These are phyloP conservation scores for Cryptococcus sp. DNA, from an alignment of 1,284 basidiomycete genomes.

Conservation along the genomic window DNA sequence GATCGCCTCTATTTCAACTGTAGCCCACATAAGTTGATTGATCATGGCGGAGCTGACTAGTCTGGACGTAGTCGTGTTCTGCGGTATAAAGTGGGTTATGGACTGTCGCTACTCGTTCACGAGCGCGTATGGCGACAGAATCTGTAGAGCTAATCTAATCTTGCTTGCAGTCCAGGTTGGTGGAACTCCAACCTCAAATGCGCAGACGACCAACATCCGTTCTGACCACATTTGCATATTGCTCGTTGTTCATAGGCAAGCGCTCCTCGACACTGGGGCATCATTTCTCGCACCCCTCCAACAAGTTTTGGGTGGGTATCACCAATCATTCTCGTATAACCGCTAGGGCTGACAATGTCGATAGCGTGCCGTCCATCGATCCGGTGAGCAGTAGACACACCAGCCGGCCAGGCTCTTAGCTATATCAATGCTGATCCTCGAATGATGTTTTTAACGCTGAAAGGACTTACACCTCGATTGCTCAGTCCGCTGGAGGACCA, in stretches of 20 bases:
- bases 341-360: background rate
- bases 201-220: background rate
- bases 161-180: constrained; percentile 12
- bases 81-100: constrained; percentile 63
- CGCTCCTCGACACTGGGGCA: constrained; percentile 65
- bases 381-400: constrained; percentile 51
- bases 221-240: too few species aligned
- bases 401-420: background rate
- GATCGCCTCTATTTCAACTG: background rate
- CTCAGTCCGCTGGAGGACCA: constrained; percentile 42
- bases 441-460: constrained; percentile 5
- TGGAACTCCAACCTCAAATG: background rate
- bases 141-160: constrained; percentile 2
- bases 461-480: constrained; percentile 60
- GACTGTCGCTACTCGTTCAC: background rate
- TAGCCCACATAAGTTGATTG: too few species aligned
- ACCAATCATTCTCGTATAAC: background rate
- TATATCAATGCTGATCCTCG: background rate
- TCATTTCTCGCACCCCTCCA: constrained; percentile 70
- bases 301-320: constrained; percentile 55
- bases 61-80: constrained; percentile 60
- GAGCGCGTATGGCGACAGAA: background rate
- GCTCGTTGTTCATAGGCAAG: constrained; percentile 59
- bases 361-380: constrained; percentile 59
- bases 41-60: background rate